These are phyloP conservation scores for Puccinia polysora DNA, from an alignment of 1,284 basidiomycete genomes.

Conservation along the genomic window DNA sequence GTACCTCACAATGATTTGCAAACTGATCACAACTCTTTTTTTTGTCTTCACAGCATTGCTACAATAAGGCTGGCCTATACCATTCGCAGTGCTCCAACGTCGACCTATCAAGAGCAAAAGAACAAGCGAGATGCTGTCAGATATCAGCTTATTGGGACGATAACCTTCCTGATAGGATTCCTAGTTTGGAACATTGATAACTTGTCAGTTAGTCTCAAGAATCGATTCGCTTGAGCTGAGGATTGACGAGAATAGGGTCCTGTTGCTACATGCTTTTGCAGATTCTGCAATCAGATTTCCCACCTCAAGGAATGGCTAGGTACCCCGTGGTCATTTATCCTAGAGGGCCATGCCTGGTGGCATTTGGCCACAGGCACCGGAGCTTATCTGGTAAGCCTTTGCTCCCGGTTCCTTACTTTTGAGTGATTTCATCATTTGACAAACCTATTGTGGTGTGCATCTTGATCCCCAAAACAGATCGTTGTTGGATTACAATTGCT, in stretches of 20 bases:
- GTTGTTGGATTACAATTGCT: constrained; percentile 35
- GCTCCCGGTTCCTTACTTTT: neutral
- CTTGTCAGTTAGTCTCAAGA: constrained; percentile 52
- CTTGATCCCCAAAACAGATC: neutral
- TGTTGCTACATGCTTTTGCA: constrained; percentile 21
- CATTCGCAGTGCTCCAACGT: too few species aligned
- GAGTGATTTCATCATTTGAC: neutral
- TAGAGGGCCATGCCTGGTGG: constrained; percentile 57
- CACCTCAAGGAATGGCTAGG: constrained; percentile 46
- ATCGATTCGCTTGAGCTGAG: constrained; percentile 47
- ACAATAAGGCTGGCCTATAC: too few species aligned
- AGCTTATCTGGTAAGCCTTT: constrained; percentile 48
- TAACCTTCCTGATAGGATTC: too few species aligned
- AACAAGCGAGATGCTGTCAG: too few species aligned
- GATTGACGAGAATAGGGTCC: constrained; percentile 13
- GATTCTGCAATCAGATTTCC: constrained; percentile 45
- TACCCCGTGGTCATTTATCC: constrained; percentile 45
- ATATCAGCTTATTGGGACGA: too few species aligned
- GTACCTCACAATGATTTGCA: constrained; percentile 46
- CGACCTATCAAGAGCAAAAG: too few species aligned
- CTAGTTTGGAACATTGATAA: too few species aligned
- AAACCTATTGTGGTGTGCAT: neutral
- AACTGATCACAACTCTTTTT: constrained; percentile 48
- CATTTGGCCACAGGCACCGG: constrained; percentile 58
- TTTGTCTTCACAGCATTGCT: too few species aligned